Evolutionary conservation across 23 red algal genomes (phyloP).

Genomic region (Chondrus crispus): DNA sequence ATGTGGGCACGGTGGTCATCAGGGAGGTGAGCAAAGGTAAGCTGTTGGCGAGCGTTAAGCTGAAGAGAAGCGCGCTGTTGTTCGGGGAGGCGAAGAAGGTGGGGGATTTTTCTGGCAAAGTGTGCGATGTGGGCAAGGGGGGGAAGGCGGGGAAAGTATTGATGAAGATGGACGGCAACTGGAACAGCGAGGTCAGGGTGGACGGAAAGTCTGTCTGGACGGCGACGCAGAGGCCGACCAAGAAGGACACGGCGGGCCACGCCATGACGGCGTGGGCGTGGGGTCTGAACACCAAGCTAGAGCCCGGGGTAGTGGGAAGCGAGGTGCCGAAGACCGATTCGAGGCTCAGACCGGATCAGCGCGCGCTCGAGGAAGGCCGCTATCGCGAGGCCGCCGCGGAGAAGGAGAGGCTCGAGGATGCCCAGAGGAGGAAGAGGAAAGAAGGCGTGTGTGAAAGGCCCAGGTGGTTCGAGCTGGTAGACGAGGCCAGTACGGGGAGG

Average conservation of each 20-base stretch:
- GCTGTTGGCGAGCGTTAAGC: constrained; percentile 7
- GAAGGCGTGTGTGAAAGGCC: not conserved
- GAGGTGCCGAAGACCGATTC: constrained; percentile 55
- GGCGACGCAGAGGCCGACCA: not conserved
- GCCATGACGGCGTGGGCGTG: constrained; percentile 32
- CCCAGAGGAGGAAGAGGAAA: constrained; percentile 35
- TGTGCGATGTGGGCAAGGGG: not conserved
- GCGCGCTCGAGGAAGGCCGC: constrained; percentile 54
- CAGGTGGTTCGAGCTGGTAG: constrained; percentile 17
- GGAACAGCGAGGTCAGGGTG: constrained; percentile 5
- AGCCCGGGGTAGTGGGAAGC: not conserved
- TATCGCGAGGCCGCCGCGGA: constrained; percentile 42
- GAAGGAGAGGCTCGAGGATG: constrained; percentile 56
- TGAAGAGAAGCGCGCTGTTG: constrained; percentile 9
- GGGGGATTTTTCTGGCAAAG: constrained; percentile 16
- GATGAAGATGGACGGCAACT: constrained; percentile 25
- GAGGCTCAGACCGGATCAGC: constrained; percentile 61
- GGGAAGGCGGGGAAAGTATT: not conserved
- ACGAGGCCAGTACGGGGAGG: not conserved
- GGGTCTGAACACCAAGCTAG: constrained; percentile 37
- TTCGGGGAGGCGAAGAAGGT: constrained; percentile 33
- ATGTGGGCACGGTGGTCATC: constrained; percentile 76
- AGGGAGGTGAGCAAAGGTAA: constrained; percentile 25
- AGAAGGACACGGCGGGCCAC: not conserved
- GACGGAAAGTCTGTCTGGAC: constrained; percentile 33